phyloP scores from a whole-genome alignment of 192 early-diverging fungal genomes.

The Borealophlyctis nickersoniae region DNA sequence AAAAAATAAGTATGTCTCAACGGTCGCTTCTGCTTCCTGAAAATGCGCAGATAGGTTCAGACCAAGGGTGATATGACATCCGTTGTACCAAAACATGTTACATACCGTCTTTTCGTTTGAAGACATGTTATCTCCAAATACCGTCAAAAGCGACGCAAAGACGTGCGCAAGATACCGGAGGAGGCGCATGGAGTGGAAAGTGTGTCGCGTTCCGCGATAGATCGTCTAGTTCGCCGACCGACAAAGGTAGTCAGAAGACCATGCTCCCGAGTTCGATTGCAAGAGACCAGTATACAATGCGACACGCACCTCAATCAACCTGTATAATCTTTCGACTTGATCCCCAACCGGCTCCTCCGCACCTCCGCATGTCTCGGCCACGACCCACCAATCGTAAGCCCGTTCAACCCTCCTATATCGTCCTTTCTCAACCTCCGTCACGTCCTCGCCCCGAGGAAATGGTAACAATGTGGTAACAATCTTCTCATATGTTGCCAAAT shows the following conservation, averaged over 20 bases:
- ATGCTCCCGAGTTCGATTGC: no score
- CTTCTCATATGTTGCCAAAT: conserved; percentile 40
- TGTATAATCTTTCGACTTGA: conserved; percentile 37
- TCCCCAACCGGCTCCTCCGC: conserved; percentile 35
- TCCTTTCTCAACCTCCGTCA: conserved; percentile 10
- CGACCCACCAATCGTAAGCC: conserved; percentile 43
- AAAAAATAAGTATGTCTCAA: conserved; percentile 36
- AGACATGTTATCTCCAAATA: conserved; percentile 41
- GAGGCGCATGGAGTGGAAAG: conserved; percentile 48
- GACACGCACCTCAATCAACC: conserved; percentile 39
- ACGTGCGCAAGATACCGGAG: conserved; percentile 48
- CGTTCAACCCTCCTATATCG: conserved; percentile 34
- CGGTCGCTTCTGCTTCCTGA: conserved; percentile 33
- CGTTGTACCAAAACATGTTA: no score
- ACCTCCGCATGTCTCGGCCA: conserved; percentile 23
- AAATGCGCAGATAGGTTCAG: no score
- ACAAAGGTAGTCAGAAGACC: conserved; percentile 1
- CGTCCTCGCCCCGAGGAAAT: conserved; percentile 44
- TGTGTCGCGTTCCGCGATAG: conserved; percentile 50
- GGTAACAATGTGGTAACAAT: conserved; percentile 31
- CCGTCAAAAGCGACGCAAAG: conserved; percentile 36
- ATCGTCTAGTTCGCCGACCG: conserved; percentile 28
- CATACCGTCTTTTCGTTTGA: conserved; percentile 29
- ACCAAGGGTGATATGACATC: no score
- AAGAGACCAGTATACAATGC: conserved; percentile 11